phyloP scores from a whole-genome alignment of 1,284 basidiomycete genomes.

The Vanrija sp. region DNA sequence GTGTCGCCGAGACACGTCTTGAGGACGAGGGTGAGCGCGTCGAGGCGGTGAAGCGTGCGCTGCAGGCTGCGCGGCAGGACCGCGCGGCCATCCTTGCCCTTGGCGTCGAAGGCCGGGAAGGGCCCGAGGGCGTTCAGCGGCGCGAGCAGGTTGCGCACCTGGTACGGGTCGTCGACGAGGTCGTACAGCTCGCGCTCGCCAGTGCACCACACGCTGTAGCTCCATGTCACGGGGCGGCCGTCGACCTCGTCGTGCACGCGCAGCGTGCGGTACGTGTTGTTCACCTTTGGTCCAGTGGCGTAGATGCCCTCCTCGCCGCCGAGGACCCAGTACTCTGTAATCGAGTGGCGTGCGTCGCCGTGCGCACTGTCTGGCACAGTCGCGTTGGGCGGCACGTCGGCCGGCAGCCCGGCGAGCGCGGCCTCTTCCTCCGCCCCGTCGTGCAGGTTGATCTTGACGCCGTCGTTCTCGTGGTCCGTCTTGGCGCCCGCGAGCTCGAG shows the following conservation, averaged over 20 bases:
- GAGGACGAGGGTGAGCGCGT: conserved; percentile 38
- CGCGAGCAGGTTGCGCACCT: conserved; percentile 31
- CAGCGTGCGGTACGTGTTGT: conserved; percentile 36
- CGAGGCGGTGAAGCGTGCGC: conserved; percentile 26
- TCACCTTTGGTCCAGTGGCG: conserved; percentile 10
- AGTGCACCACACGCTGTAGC: conserved; percentile 43
- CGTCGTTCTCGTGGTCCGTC: conserved; percentile 34
- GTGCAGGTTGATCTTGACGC: conserved; percentile 28
- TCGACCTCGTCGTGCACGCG: conserved; percentile 26
- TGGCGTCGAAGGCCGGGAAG: conserved; percentile 15
- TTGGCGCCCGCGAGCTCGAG: conserved; percentile 37
- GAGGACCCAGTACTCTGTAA: conserved; percentile 39
- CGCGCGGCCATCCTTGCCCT: background rate
- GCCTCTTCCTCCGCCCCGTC: background rate
- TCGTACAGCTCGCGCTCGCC: conserved; percentile 45
- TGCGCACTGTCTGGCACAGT: background rate
- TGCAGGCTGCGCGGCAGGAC: background rate
- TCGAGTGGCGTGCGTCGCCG: conserved; percentile 19
- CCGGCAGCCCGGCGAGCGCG: background rate
- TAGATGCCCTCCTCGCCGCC: conserved; percentile 34
- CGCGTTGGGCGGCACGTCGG: background rate
- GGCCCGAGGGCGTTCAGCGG: conserved; percentile 17
- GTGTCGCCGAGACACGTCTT: conserved; percentile 35
- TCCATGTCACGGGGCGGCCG: conserved; percentile 12
- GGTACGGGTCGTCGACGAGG: conserved; percentile 31